Evolutionary conservation across 2,329 filamentous ascomycete species (phyloP), one percentile per base, ranked within the genome.

Genomic region (Neodidymelliopsis sp.): DNA sequence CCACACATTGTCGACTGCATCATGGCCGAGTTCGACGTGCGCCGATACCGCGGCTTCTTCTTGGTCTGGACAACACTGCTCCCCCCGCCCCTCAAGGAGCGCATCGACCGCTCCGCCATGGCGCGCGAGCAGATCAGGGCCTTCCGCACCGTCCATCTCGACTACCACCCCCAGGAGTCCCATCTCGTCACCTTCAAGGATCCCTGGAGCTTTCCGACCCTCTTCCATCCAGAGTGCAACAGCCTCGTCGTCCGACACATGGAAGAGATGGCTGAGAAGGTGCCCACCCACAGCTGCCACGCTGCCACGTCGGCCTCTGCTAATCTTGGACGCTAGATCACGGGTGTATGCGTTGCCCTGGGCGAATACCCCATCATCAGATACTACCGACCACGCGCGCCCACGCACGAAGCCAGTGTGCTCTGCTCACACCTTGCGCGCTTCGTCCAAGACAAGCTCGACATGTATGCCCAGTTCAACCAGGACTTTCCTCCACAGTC

Each of bases 331-430:
- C 6, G 22, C 10, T 38, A 92, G 89, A 87, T 95, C 57, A 89
- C 90, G 3, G 88, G 90, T 22, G 81, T 97, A 20, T 99, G 94
- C 69, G 90, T 96, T 29, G 87, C 90, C 0, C 76, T 97, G n/a
- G 92, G 92, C 57, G 94, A 99, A 74, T 93, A 95, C 65, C 94
- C 94, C 6, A 88, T 89, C 59, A 90, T 99, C 53, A 87, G 94
- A 66, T 99, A 96, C 75, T 97, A 94, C 73, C 84, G 84, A 57
- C 92, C 93, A 0, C 81, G 76, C 54, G 83, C 84, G 47, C 84
- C 90, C 4, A 82, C 82, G 9, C 92, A 99, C 70, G 91, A 97
- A 73, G 94, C 94, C 28, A 85, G 84, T 61, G 91, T 97, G 6
- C 78, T 99, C 18, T 95, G 89, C 72, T 86, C 87, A 12, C 91